Base-by-base conservation (phyloP, 2,329 filamentous ascomycete species). In the Ascosphaera acerosa region DNA sequence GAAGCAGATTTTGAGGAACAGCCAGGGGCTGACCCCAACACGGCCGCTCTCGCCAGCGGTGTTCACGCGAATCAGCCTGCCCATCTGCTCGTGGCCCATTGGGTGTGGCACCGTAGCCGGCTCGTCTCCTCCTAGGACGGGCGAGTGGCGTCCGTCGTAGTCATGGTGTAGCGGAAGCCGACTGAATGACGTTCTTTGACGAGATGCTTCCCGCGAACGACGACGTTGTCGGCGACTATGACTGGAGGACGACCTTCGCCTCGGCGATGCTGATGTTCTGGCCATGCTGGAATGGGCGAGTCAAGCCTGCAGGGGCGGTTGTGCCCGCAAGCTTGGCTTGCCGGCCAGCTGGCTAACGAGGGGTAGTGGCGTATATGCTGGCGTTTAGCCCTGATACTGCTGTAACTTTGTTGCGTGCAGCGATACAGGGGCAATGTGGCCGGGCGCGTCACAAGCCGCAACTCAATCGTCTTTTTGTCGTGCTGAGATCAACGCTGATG, bases 41-140 rank as follows among this genome's bases (percentile, higher is more conserved):
- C 75, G 62, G 22, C 73, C 73, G 45, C 70, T 76, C 50, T 80
- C 73, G 36, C 73, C 74, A 12, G 49, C 48, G 17, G 45, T 43
- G 17, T 50, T 37, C 17, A 53, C 40, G 4, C 49, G 49, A 34
- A 54, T 46, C n/a, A 51, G 33, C 9, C 12, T 23, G 20, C 20
- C 20, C 20, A 23, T 23, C 12, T 23, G 7, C 9, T 23, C 20
- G 20, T 23, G 20, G 12, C 12, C 12, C 20, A 23, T 23, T 7
- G 20, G 20, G 12, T 23, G 20, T 9, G 20, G 20, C 20, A 23
- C 20, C 20, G 20, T 23, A 12, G 20, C 20, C 20, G 20, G 20
- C 20, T 23, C 20, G 12, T 23, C 12, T 7, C 20, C 20, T 23
- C 20, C 20, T 12, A 23, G 12, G 12, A 23, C 12, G 7, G 20